Base-by-base conservation (phyloP, 2,329 filamentous ascomycete species). In the Immersiporthe knoxdaviesiana region DNA sequence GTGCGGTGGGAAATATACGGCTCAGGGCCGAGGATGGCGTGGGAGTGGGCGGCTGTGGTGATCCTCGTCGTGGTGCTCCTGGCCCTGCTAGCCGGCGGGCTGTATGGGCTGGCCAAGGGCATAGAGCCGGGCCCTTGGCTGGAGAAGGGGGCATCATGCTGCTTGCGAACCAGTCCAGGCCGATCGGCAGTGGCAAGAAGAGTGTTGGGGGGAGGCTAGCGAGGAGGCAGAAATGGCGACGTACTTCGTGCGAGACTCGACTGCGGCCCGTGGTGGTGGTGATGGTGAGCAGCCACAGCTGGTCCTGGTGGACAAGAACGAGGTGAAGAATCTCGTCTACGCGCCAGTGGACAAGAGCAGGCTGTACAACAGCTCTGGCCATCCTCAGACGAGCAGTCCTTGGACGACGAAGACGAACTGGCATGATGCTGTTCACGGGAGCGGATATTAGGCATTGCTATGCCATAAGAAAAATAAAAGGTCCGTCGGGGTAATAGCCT, bases 71-170 rank as follows among this genome's bases (percentile, higher is more conserved):
- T 63, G 16, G 62, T 63, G 62, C 62, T 63, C 39, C 16, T 50
- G 14, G 41, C 62, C 1, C 39, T 63, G 27, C 24, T 63, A 14
- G 16, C 7, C 14, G 62, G 62, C 27, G 62, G 62, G 3, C 7
- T 50, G 18, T 52, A 50, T n/a, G 44, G 62, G 4, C 30, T 63
- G 24, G 44, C 24, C 27, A 21, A 32, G 44, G 30, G 62, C 30
- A 32, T 63, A 12, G 44, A 63, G 62, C 62, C 62, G 44, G 62
- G 62, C 3, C 62, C 62, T 30, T 63, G 44, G 62, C 62, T 63
- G 2, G 44, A 63, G n/a, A 11, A n/a, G 7, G 44, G 21, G 62
- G 62, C 39, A 30, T 50, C 41, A 52, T 52, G 62, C 4, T 63
- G 39, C 39, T 63, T 52, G 62, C 44, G 6, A 63, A 63, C 30